Evolutionary conservation across 768 basidiomycete species (phyloP).

Genomic region (Chalciporus chontae): DNA sequence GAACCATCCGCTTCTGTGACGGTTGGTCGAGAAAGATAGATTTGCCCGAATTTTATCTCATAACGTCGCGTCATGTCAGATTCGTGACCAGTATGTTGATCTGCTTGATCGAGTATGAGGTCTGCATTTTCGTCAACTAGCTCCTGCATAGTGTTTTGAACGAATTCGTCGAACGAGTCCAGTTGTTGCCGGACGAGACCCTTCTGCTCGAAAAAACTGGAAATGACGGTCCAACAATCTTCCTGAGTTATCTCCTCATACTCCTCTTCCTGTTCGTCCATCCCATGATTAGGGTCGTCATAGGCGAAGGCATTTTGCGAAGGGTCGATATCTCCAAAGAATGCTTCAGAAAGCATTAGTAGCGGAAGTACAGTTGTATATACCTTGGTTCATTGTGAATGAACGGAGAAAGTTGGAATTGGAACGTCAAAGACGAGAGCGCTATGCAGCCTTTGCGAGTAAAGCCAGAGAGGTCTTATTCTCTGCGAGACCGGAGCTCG

Average conservation of each 20-base stretch:
- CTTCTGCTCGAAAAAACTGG: constrained; percentile 95
- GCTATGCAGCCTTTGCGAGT: neutral
- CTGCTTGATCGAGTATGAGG: constrained; percentile 92
- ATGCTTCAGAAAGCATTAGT: constrained; percentile 33
- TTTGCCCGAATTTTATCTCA: constrained; percentile 96
- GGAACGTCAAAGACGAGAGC: constrained; percentile 1
- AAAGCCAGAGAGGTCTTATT: neutral
- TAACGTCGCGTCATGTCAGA: constrained; percentile 85
- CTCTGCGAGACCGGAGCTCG: neutral
- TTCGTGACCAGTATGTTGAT: constrained; percentile 91
- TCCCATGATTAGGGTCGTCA: constrained; percentile 56
- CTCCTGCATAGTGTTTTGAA: constrained; percentile 99
- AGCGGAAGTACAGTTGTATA: constrained; percentile 13
- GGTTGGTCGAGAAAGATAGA: constrained; percentile 92
- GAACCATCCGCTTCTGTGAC: constrained; percentile 95
- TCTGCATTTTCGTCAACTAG: constrained; percentile 96
- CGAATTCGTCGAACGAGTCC: constrained; percentile 98
- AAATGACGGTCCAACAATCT: constrained; percentile 94
- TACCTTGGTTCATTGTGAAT: constrained; percentile 32
- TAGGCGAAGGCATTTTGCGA: constrained; percentile 48
- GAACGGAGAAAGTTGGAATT: constrained; percentile 1
- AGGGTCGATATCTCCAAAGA: constrained; percentile 43
- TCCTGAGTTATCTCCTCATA: constrained; percentile 85
- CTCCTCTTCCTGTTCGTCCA: constrained; percentile 53
- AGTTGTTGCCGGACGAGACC: constrained; percentile 97